Percentiles rank a stretch among this genome's conserved stretches.
Evolutionary conservation across 176 grass and related monocot genomes (phyloP).

Genomic region (Bromus sterilis): DNA sequence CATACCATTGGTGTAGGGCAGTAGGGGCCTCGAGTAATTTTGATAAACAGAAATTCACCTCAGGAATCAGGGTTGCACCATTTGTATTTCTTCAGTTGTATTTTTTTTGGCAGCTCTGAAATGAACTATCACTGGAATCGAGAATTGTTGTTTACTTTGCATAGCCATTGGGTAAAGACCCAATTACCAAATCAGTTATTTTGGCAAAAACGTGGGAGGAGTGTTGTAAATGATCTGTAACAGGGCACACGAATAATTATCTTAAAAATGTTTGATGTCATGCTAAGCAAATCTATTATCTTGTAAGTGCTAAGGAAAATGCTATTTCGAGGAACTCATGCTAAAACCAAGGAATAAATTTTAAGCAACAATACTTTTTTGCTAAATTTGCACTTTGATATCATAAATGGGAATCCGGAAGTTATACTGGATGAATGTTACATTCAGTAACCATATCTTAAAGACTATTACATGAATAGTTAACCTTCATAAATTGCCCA

Average conservation of each 20-base stretch:
- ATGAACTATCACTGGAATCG: background rate
- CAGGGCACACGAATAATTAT: background rate
- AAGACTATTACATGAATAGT: background rate
- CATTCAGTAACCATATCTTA: slow-evolving; percentile 2
- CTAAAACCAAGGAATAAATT: background rate
- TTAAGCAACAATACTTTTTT: background rate
- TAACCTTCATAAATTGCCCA: background rate
- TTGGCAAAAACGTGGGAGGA: background rate
- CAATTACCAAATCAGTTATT: background rate
- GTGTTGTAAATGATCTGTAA: background rate
- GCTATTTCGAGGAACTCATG: background rate
- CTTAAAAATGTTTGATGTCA: background rate
- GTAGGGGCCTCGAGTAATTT: background rate
- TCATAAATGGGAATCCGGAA: background rate
- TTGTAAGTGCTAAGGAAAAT: background rate
- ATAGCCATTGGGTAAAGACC: background rate
- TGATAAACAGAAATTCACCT: background rate
- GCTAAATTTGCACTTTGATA: slow-evolving; percentile 2
- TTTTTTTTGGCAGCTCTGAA: background rate
- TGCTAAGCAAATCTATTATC: background rate
- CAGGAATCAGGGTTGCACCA: background rate
- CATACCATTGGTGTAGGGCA: background rate
- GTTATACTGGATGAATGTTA: background rate
- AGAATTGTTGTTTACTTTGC: background rate
- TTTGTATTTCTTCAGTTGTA: background rate